A percentile compares a stretch with the other conserved stretches of the same genome.
Evolutionary conservation across 805 yeast species (phyloP).

Genomic region (Ascoidea rubescens): DNA sequence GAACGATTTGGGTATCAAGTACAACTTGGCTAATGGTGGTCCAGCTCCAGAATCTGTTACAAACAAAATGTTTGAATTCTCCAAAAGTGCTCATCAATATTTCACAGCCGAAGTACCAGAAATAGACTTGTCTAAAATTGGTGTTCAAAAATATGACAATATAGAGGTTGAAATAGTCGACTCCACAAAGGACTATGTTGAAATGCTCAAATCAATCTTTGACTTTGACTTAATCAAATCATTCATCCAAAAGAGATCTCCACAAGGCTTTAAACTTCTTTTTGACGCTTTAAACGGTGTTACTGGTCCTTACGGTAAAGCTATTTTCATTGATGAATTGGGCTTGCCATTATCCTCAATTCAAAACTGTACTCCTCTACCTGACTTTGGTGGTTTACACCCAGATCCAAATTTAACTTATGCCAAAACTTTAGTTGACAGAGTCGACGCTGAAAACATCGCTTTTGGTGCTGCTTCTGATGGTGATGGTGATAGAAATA

Average conservation of each 20-base stretch:
- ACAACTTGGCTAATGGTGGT: conserved; percentile 90
- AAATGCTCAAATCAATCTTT: conserved; percentile 70
- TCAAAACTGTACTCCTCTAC: conserved; percentile 68
- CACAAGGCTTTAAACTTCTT: conserved; percentile 52
- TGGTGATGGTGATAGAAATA: conserved; percentile 98
- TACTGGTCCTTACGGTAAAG: conserved; percentile 90
- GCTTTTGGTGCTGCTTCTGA: conserved; percentile 98
- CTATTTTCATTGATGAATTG: conserved; percentile 72
- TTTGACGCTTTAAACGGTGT: conserved; percentile 92
- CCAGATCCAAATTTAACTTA: conserved; percentile 97
- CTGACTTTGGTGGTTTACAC: conserved; percentile 94
- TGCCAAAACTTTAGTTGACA: conserved; percentile 73
- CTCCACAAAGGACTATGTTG: conserved; percentile 65
- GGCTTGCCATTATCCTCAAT: conserved; percentile 58
- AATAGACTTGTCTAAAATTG: conserved; percentile 51
- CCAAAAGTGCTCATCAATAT: conserved; percentile 46
- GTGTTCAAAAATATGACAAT: conserved; percentile 28
- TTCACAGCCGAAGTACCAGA: conserved; percentile 46
- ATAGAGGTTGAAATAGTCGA: conserved; percentile 73
- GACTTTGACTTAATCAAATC: conserved; percentile 71
- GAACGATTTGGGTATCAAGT: conserved; percentile 89
- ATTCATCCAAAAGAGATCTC: conserved; percentile 40
- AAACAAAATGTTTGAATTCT: conserved; percentile 63
- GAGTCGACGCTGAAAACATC: conserved; percentile 69
- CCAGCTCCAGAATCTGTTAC: conserved; percentile 97